phyloP scores from a whole-genome alignment of 495 filamentous ascomycete species.

The Aspergillus avenaceus region DNA sequence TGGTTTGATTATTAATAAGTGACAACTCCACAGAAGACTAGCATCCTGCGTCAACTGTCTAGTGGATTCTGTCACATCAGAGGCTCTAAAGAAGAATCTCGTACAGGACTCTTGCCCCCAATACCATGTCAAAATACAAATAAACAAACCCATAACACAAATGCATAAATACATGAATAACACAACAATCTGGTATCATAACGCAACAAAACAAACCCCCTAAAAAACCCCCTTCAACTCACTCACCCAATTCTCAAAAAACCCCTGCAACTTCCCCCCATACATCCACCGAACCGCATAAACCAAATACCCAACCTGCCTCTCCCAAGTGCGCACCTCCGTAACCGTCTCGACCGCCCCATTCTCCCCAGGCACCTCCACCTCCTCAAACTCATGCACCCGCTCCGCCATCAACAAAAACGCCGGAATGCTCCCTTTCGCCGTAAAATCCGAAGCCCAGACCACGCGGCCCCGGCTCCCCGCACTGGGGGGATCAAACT shows the following conservation, averaged over 20 bases:
- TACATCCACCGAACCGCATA: conserved; percentile 40
- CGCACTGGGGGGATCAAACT: conserved; percentile 24
- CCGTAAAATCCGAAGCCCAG: conserved; percentile 28
- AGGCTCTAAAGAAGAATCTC: too few species aligned
- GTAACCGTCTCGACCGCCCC: conserved; percentile 15
- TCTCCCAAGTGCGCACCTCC: conserved; percentile 44
- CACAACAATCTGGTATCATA: too few species aligned
- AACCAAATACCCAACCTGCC: conserved; percentile 33
- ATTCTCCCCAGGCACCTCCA: conserved; percentile 16
- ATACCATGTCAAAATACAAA: too few species aligned
- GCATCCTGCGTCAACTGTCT: too few species aligned
- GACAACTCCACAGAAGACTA: too few species aligned
- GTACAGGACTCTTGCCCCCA: too few species aligned
- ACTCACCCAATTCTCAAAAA: conserved; percentile 37
- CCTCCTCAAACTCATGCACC: conserved; percentile 36
- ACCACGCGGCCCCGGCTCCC: conserved; percentile 29
- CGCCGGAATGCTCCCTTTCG: conserved; percentile 20
- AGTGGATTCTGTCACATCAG: too few species aligned
- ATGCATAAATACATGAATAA: too few species aligned
- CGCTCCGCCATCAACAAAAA: conserved; percentile 34
- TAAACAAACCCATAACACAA: too few species aligned
- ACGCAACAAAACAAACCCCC: too few species aligned
- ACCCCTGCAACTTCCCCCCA: conserved; percentile 24
- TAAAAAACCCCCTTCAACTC: conserved; percentile 41
- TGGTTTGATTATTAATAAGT: too few species aligned